Evolutionary conservation across 805 yeast genomes (phyloP), one percentile per base, ranked within the genome.

Genomic region (Lipomyces sp.): DNA sequence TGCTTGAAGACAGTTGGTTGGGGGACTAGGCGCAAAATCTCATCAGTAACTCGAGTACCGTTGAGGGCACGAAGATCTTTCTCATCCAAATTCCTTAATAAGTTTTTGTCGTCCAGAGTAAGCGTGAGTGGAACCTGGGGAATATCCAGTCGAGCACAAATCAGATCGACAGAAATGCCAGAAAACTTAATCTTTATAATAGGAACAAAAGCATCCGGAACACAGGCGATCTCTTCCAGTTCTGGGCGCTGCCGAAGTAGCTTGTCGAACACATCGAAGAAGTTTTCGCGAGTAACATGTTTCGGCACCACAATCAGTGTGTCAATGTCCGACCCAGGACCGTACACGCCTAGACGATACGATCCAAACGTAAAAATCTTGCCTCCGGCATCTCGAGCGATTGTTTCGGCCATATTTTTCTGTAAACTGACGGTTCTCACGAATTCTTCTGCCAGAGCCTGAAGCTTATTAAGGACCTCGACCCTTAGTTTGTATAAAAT

Each of bases 301-400:
- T 94, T 95, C 1, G 99, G 99, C 18, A 91, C 98, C 34, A 94
- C 98, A n/a, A 95, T 90, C 57, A 95, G 80, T 0, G 98, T 90
- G 81, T 95, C 99, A 67, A 95, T 94, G 88, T 95, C 99, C 0
- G 97, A 90, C 0, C 99, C 98, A 0, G 98, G 98, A 0, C 98
- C 98, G 79, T 93, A 92, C 13, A 95, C 99, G 3, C 99, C 99
- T 55, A 95, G 80, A 69, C 97, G 83, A 75, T 93, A 95, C 0
- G 98, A 92, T 0, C 99, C 99, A 80, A 85, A 95, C 0, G 98
- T 92, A 76, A 93, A 95, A n/a, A 95, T 86, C 77, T 95, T 95
- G 48, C 99, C 99, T 50, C 99, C 99, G 0, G 98, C 96, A 77
- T 95, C 99, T 64, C 81, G 84, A 0, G 98, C 97, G 98, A 95